Percentiles rank a stretch among this genome's conserved stretches.
Conservation (phyloP, 768 basidiomycete genomes). For the Podaxis rugospora region DNA sequence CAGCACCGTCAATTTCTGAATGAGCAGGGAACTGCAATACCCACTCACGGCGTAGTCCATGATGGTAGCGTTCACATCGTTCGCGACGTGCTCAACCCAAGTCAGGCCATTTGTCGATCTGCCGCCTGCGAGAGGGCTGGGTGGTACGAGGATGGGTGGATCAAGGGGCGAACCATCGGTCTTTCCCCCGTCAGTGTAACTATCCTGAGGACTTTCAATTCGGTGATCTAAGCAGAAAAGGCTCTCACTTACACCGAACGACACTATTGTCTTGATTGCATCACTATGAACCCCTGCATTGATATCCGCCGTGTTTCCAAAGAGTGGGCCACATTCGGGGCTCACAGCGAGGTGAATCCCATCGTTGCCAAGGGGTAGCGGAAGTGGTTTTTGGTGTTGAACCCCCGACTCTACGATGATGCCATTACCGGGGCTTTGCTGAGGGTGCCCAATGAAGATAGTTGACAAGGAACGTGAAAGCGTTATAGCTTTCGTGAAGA, state of each 20-base stretch:
- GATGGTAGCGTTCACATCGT: constrained; percentile 34
- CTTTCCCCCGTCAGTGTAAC: constrained; percentile 47
- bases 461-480: neutral
- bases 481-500: neutral
- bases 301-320: constrained; percentile 37
- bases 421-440: neutral
- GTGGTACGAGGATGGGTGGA: constrained; percentile 39
- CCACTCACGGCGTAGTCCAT: constrained; percentile 48
- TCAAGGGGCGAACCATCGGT: constrained; percentile 42
- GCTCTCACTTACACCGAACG: constrained; percentile 1
- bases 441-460: neutral
- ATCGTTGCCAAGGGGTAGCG: constrained; percentile 18
- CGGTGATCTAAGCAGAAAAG: too few relatives aligned
- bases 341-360: constrained; percentile 41
- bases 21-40: neutral
- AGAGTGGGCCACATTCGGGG: constrained; percentile 38
- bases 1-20: neutral
- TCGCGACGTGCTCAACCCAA: constrained; percentile 47
- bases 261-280: constrained; percentile 21
- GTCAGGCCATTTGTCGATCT: constrained; percentile 48
- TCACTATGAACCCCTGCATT: constrained; percentile 41
- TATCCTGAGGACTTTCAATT: constrained; percentile 29
- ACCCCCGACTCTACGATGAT: neutral
- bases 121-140: constrained; percentile 41
- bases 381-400: neutral